These are phyloP conservation scores for Santalum album DNA, from an alignment of 164 flowering plant genomes.

Conservation along the genomic window DNA sequence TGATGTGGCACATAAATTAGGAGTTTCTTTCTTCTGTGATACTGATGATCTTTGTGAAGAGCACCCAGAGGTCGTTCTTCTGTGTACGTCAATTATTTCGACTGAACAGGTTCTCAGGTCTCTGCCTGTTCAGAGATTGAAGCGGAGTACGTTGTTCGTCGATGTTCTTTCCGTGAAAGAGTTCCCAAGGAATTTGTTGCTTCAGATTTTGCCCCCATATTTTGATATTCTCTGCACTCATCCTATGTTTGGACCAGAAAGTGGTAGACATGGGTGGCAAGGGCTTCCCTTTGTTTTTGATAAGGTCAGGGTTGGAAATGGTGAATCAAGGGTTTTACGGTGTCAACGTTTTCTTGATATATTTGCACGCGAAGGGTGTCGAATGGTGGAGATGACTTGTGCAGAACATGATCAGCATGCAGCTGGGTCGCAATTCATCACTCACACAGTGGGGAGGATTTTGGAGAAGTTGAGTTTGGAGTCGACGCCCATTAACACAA, in stretches of 20 bases:
- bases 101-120: background rate
- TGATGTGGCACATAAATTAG: slow-evolving; percentile 2
- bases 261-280: slow-evolving; percentile 2
- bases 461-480: background rate
- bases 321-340: background rate
- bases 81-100: background rate
- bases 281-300: slow-evolving; percentile 4
- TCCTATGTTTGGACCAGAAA: slow-evolving; percentile 4
- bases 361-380: background rate
- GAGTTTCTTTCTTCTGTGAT: slow-evolving; percentile 1
- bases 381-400: slow-evolving; percentile 5
- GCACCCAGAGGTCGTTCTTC: slow-evolving; percentile 5
- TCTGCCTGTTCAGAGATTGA: background rate
- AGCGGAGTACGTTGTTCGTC: slow-evolving; percentile 1
- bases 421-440: slow-evolving; percentile 2
- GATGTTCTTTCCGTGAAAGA: slow-evolving; percentile 2
- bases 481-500: slow-evolving; percentile 2
- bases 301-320: slow-evolving; percentile 2
- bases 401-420: slow-evolving; percentile 2
- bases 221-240: slow-evolving; percentile 1
- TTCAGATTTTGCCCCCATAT: background rate
- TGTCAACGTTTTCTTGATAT: background rate
- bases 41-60: slow-evolving; percentile 5
- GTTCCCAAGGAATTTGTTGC: background rate
- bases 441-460: slow-evolving; percentile 3